Evolutionary conservation across 2,329 filamentous ascomycete genomes (phyloP).

Genomic region (Thielaviopsis ethacetica): DNA sequence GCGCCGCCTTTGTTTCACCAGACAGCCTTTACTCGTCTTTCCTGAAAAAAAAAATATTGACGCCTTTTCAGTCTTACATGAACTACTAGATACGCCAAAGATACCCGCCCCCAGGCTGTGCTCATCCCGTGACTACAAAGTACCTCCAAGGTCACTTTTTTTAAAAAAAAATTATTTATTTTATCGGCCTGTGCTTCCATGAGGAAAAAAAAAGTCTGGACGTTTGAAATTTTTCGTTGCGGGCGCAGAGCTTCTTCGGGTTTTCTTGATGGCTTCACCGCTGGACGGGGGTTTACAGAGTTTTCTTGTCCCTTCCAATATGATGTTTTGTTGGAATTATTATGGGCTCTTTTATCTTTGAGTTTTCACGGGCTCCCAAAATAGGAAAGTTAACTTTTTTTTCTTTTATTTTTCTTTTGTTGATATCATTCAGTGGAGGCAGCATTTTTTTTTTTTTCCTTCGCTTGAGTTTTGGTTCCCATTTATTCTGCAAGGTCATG

Average conservation of each 20-base stretch:
- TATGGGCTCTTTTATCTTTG: neutral
- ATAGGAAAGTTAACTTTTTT: neutral
- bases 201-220: neutral
- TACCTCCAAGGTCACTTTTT: neutral
- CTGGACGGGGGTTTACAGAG: neutral
- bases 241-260: neutral
- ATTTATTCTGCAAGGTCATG: too few relatives aligned
- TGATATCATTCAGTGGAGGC: neutral
- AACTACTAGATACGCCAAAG: neutral
- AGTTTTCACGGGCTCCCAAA: neutral
- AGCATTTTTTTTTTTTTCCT: neutral
- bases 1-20: neutral
- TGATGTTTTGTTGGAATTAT: too few relatives aligned
- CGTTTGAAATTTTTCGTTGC: neutral
- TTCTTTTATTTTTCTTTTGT: neutral
- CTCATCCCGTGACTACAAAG: neutral
- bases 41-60: neutral
- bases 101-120: neutral
- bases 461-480: neutral
- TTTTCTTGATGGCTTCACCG: neutral
- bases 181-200: neutral
- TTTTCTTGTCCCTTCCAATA: neutral
- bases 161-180: neutral
- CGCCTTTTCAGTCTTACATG: neutral
- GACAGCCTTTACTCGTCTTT: neutral